These are phyloP conservation scores for Endocladia muricata DNA, from an alignment of 31 red algal species.

Conservation along the genomic window DNA sequence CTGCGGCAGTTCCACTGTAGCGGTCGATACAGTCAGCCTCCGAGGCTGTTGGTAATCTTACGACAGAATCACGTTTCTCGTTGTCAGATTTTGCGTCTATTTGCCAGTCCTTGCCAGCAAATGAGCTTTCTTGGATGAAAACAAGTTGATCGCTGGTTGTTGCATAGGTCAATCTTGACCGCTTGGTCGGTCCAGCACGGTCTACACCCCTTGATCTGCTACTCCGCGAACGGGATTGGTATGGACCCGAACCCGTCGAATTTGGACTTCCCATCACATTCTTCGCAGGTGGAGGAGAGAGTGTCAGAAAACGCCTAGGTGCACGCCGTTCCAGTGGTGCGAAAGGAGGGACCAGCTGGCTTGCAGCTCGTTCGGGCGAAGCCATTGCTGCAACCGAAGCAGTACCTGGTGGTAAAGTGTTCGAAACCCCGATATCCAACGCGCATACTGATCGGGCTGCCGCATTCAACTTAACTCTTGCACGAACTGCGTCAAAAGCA, in stretches of 20 bases:
- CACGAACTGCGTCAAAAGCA: conserved; percentile 48
- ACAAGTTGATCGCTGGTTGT: conserved; percentile 81
- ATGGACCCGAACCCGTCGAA: neutral
- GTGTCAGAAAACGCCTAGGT: conserved; percentile 71
- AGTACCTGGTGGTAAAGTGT: conserved; percentile 81
- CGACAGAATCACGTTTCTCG: neutral
- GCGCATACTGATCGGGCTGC: conserved; percentile 67
- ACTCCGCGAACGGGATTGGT: conserved; percentile 8
- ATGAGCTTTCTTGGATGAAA: conserved; percentile 85
- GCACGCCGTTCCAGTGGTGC: conserved; percentile 76
- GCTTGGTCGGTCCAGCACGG: conserved; percentile 24
- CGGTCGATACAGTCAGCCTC: conserved; percentile 71
- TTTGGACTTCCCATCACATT: conserved; percentile 10
- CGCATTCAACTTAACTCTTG: conserved; percentile 52
- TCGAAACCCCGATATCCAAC: conserved; percentile 79
- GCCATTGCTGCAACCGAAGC: conserved; percentile 79
- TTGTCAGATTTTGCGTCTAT: conserved; percentile 18
- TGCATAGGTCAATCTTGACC: conserved; percentile 75
- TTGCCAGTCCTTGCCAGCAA: conserved; percentile 61
- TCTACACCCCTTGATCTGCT: conserved; percentile 22
- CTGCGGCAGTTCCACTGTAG: conserved; percentile 76
- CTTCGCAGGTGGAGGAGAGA: conserved; percentile 62
- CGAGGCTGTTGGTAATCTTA: neutral
- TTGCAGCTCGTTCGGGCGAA: conserved; percentile 52
- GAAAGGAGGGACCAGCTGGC: conserved; percentile 83